Conservation (phyloP, 805 yeast genomes). For the Sungouiozyma ichnusensis region DNA sequence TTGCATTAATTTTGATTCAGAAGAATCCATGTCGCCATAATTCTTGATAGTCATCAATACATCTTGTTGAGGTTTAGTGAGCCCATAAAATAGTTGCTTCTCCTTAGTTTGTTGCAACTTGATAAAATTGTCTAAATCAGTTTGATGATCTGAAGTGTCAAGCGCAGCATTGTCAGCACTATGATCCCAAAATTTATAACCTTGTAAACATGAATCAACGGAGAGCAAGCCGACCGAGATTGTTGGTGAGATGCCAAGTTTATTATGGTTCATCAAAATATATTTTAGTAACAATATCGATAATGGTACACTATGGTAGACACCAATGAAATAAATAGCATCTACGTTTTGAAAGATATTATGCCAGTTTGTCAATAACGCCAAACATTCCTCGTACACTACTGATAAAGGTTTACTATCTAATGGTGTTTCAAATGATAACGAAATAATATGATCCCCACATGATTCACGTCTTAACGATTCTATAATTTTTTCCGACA, state of each 20-base stretch:
- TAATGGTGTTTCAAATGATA: conserved; percentile 30
- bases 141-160: not conserved
- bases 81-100: conserved; percentile 23
- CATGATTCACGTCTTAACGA: conserved; percentile 23
- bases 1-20: conserved; percentile 33
- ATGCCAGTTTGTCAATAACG: conserved; percentile 40
- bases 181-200: conserved; percentile 35
- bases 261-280: conserved; percentile 28
- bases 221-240: conserved; percentile 26
- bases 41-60: conserved; percentile 21
- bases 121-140: conserved; percentile 8
- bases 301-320: conserved; percentile 46
- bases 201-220: conserved; percentile 32
- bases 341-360: conserved; percentile 38
- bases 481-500: conserved; percentile 21
- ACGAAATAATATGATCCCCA: conserved; percentile 11
- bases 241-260: conserved; percentile 10
- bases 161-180: conserved; percentile 15
- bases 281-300: conserved; percentile 37
- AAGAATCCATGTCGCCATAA: conserved; percentile 32
- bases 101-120: conserved; percentile 22
- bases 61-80: conserved; percentile 18
- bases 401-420: conserved; percentile 20
- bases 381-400: conserved; percentile 35
- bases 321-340: conserved; percentile 39